Evolutionary conservation across 164 flowering plant species (phyloP).

Genomic region (Taxillus chinensis): DNA sequence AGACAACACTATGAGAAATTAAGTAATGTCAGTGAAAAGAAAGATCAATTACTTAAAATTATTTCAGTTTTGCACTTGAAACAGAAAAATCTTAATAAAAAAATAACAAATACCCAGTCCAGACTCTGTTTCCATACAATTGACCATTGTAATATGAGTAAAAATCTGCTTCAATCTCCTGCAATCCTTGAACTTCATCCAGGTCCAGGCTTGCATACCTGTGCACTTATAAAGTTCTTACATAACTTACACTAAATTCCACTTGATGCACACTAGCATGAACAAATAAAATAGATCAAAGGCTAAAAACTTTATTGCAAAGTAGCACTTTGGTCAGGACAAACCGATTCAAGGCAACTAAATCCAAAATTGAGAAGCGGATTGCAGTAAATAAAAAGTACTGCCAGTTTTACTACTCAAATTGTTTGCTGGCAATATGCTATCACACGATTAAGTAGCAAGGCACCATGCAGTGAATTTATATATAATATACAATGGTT

Average conservation of each 20-base stretch:
- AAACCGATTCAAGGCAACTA: neutral
- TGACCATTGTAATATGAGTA: constrained; percentile 72
- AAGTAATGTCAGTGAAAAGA: constrained; percentile 4
- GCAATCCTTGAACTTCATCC: constrained; percentile 47
- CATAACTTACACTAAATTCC: neutral
- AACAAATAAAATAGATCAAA: neutral
- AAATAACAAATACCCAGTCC: constrained; percentile 55
- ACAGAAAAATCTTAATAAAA: neutral
- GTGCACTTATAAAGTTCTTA: neutral
- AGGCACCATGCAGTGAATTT: too few relatives aligned
- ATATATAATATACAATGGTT: too few relatives aligned
- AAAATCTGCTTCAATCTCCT: constrained; percentile 45
- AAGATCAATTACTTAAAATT: neutral
- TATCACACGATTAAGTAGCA: too few relatives aligned
- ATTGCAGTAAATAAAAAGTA: neutral
- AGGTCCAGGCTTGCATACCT: constrained; percentile 49
- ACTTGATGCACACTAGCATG: neutral
- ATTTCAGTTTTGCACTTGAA: neutral
- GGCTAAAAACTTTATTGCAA: neutral
- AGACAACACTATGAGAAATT: constrained; percentile 37
- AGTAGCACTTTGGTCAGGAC: neutral
- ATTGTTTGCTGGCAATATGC: too few relatives aligned
- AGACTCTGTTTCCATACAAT: constrained; percentile 55
- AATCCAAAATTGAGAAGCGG: neutral
- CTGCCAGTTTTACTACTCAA: too few relatives aligned